Conservation (phyloP, 2,329 filamentous ascomycete species). For the Diplocarpon mali region DNA sequence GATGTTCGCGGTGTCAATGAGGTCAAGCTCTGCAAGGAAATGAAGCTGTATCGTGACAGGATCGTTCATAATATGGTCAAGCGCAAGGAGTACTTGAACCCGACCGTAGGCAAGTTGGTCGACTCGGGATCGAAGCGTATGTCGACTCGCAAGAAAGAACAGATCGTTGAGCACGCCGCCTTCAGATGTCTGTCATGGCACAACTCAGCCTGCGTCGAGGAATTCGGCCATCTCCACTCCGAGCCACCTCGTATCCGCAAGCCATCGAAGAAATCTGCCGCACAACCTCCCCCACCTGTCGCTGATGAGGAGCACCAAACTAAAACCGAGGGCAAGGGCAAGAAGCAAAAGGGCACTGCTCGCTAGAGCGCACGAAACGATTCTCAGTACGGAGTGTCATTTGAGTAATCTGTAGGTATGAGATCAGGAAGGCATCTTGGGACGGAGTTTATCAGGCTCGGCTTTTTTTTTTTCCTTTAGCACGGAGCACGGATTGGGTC, state of each 20-base stretch:
- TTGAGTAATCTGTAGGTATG: not conserved
- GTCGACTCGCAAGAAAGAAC: constrained; percentile 51
- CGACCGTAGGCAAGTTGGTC: constrained; percentile 37
- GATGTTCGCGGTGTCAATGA: constrained; percentile 82
- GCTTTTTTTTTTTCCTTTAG: no score
- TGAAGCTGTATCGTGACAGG: constrained; percentile 62
- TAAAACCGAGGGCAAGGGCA: constrained; percentile 16
- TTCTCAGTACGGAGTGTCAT: not conserved
- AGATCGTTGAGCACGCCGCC: constrained; percentile 39
- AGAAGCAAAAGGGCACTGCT: constrained; percentile 18
- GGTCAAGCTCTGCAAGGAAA: constrained; percentile 76
- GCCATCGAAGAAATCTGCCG: constrained; percentile 22
- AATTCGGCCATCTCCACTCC: constrained; percentile 48
- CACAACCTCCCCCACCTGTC: constrained; percentile 7
- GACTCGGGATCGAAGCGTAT: constrained; percentile 36
- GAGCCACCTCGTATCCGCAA: constrained; percentile 40
- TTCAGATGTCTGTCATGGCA: constrained; percentile 55
- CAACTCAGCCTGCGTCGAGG: constrained; percentile 48
- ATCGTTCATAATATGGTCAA: constrained; percentile 73
- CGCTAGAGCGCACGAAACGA: constrained; percentile 17
- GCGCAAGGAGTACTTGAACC: constrained; percentile 59
- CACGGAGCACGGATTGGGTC: no score
- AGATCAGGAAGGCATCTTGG: constrained; percentile 1
- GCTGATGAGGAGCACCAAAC: constrained; percentile 32
- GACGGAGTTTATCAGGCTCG: not conserved